A percentile compares a stretch with the other conserved stretches of the same genome.
These are phyloP conservation scores for Mycena galopus DNA, from an alignment of 768 basidiomycete species.

Conservation along the genomic window DNA sequence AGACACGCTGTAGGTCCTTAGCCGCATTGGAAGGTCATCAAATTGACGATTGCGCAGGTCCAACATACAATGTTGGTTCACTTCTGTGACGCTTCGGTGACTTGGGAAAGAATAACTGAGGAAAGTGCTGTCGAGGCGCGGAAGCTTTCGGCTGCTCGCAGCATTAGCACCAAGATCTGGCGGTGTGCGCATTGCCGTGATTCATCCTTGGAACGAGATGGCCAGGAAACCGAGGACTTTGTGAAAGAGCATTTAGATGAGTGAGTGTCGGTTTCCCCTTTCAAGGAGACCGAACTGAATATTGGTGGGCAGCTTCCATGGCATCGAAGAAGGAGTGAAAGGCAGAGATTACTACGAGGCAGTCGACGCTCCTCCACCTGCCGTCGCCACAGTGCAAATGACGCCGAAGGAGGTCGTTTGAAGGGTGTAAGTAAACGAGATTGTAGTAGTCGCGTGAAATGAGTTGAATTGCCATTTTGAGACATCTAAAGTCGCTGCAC, in stretches of 20 bases:
- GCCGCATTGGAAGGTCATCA: neutral
- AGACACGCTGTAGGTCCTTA: slow-evolving; percentile 46
- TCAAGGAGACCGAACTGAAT: neutral
- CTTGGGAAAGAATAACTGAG: slow-evolving; percentile 45
- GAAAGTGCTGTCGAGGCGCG: slow-evolving; percentile 42
- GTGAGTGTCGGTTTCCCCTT: neutral
- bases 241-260: slow-evolving; percentile 13
- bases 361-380: slow-evolving; percentile 11
- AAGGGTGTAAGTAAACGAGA: neutral
- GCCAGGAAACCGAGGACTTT: slow-evolving; percentile 37
- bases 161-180: slow-evolving; percentile 38
- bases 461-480: neutral
- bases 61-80: slow-evolving; percentile 48
- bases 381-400: slow-evolving; percentile 12
- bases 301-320: slow-evolving; percentile 8
- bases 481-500: neutral
- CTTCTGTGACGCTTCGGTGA: slow-evolving; percentile 43
- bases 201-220: slow-evolving; percentile 37
- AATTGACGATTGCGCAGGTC: slow-evolving; percentile 40
- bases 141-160: slow-evolving; percentile 30
- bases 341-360: slow-evolving; percentile 21
- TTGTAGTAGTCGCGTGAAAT: neutral
- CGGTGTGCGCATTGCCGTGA: slow-evolving; percentile 46
- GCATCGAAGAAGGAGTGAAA: neutral
- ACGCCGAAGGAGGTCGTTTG: slow-evolving; percentile 21